These are phyloP conservation scores for Metschnikowia picachoensis DNA, from an alignment of 805 yeast genomes.

Conservation along the genomic window DNA sequence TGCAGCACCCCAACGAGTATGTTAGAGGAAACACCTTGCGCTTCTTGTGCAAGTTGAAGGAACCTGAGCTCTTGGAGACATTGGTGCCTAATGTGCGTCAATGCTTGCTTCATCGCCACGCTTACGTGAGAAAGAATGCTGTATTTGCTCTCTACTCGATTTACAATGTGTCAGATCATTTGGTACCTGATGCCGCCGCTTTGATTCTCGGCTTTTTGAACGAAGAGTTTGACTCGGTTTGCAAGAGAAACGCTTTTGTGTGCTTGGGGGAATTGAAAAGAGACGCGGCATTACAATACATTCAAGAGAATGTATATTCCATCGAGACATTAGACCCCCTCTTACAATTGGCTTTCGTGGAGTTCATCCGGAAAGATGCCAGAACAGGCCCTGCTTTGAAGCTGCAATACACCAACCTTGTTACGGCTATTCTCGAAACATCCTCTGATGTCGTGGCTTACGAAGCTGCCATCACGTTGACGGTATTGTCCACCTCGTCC, in stretches of 20 bases:
- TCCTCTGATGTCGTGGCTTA: conserved; percentile 72
- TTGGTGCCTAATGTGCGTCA: conserved; percentile 88
- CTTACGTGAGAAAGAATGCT: conserved; percentile 96
- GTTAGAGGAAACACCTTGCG: conserved; percentile 94
- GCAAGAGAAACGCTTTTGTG: conserved; percentile 93
- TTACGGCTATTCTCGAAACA: conserved; percentile 69
- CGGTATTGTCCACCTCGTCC: conserved; percentile 56
- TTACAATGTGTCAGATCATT: conserved; percentile 75
- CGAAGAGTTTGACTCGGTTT: conserved; percentile 86
- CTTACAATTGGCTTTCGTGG: conserved; percentile 84
- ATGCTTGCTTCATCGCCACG: conserved; percentile 94
- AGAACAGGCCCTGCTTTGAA: conserved; percentile 52
- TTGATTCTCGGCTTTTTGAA: conserved; percentile 67
- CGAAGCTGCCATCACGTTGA: conserved; percentile 85
- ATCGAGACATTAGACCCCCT: conserved; percentile 73
- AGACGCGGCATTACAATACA: conserved; percentile 76
- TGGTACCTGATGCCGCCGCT: conserved; percentile 94
- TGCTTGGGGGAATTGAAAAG: conserved; percentile 80
- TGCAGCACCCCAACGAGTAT: conserved; percentile 97
- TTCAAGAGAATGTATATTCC: conserved; percentile 62
- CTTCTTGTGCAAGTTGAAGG: conserved; percentile 84
- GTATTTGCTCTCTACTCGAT: conserved; percentile 86
- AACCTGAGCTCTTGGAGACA: conserved; percentile 92
- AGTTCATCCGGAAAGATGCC: conserved; percentile 78
- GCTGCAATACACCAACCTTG: conserved; percentile 65